Evolutionary conservation across 495 filamentous ascomycete genomes (phyloP), one percentile per base, ranked within the genome.

Genomic region (Hyaloscypha bicolor): DNA sequence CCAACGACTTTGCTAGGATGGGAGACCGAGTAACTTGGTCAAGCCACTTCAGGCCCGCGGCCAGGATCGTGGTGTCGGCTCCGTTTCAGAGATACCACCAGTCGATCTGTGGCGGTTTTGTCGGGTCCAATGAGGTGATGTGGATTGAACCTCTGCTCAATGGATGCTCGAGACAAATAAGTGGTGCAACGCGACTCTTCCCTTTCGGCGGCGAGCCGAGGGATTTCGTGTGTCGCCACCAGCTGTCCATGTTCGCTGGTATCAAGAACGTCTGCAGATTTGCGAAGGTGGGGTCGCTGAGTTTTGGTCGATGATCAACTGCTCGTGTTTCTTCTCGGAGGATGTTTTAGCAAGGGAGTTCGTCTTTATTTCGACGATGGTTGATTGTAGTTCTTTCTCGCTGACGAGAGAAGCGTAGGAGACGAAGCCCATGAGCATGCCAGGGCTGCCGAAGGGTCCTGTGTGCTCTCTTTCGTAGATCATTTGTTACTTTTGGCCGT

Each of bases 181-280:
- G 59, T 6, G 35, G 31, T 21, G 59, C 30, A 3, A 61, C 59
- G 12, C 35, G 32, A 25, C 45, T 61, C 37, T 61, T 61, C 19
- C 59, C 59, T 45, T 61, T 61, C 19, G 59, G 59, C 5, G 59
- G 30, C 9, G 59, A 9, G 22, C 59, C 59, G 6, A 61, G 59
- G 35, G 21, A 61, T 45, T 48, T 61, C 3, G 59, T 61, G 8
- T 61, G 22, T 61, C 59, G 11, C 35, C 30, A 21, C 59, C 33
- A 5, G 59, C 30, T 21, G 59, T 61, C 59, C 59, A 61, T 61
- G 22, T 61, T 61, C 19, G 59, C 59, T 33, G 59, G 59, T 22
- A 61, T 45, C 30, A 61, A 61, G 37, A 61, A 61, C 32, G 59
- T 61, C 37, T 61, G 59, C 37, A 61, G 22, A 37, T 61, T 61